These are phyloP conservation scores for Melaleuca quinquenervia DNA, from an alignment of 345 rosid genomes.

Conservation along the genomic window DNA sequence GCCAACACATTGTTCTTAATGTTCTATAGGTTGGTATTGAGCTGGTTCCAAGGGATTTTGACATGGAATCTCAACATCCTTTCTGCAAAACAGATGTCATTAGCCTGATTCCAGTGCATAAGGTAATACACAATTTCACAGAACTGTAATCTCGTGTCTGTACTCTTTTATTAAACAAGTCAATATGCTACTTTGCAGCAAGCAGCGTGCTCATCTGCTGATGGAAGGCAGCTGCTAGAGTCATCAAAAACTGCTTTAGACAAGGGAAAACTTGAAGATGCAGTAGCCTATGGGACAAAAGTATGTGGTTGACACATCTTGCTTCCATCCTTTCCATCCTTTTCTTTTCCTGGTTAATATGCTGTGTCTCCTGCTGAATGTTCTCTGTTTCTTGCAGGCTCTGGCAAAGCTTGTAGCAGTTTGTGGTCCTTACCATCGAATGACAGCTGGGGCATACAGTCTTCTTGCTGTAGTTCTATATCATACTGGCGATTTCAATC, in stretches of 20 bases:
- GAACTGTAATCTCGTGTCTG: not conserved
- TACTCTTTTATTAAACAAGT: not conserved
- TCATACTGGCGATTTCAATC: conserved; percentile 99
- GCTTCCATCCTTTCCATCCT: not conserved
- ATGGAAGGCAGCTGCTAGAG: conserved; percentile 97
- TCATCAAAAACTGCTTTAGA: conserved; percentile 98
- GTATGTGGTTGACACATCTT: conserved; percentile 16
- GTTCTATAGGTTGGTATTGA: conserved; percentile 80
- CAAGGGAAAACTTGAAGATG: conserved; percentile 99
- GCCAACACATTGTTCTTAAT: not conserved
- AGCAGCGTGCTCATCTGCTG: conserved; percentile 99
- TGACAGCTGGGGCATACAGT: conserved; percentile 99
- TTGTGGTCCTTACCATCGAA: conserved; percentile 96
- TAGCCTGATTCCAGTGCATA: conserved; percentile 90
- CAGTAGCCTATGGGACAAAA: conserved; percentile 93
- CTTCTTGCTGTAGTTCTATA: conserved; percentile 96
- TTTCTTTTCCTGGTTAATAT: not conserved
- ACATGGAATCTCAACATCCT: conserved; percentile 89
- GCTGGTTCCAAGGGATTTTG: conserved; percentile 91
- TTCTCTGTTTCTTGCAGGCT: conserved; percentile 44
- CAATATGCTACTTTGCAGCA: conserved; percentile 52
- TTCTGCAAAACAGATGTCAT: conserved; percentile 73
- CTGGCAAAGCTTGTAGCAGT: conserved; percentile 95
- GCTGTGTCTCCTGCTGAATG: not conserved
- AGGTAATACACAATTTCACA: conserved; percentile 30